These are phyloP conservation scores for Phalaenopsis equestris DNA, from an alignment of 106 monocot genomes.

Conservation along the genomic window DNA sequence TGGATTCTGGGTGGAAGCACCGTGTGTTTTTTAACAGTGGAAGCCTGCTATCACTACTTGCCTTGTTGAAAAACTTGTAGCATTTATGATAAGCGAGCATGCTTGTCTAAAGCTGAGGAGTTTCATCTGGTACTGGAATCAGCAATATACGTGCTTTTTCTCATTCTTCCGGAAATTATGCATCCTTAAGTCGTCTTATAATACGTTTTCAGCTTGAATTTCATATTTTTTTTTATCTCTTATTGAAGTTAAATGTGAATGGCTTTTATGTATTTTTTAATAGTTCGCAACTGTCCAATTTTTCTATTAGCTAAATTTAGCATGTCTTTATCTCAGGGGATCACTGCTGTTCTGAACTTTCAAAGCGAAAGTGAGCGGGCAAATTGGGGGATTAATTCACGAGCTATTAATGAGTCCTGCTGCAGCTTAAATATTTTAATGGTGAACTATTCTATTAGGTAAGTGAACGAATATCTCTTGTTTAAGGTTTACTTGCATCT, in stretches of 20 bases:
- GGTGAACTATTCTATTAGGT: slow-evolving; percentile 87
- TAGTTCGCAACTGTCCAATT: background rate
- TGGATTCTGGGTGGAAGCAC: background rate
- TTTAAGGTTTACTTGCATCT: background rate
- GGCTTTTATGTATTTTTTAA: background rate
- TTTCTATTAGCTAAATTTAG: background rate
- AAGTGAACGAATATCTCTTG: slow-evolving; percentile 6
- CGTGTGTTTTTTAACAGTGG: background rate
- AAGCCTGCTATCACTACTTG: background rate
- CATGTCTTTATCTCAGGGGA: slow-evolving; percentile 49
- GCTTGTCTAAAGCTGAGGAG: background rate
- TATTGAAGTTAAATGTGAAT: background rate
- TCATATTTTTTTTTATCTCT: background rate
- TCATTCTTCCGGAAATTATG: background rate
- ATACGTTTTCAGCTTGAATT: background rate
- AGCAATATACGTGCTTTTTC: background rate
- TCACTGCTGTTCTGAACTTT: slow-evolving; percentile 87
- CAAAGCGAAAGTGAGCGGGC: slow-evolving; percentile 74
- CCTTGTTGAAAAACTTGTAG: background rate
- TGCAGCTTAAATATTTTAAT: slow-evolving; percentile 54
- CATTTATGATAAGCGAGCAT: background rate
- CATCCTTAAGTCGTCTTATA: background rate
- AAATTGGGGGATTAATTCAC: slow-evolving; percentile 90
- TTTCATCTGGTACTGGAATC: background rate
- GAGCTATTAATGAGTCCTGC: slow-evolving; percentile 66